phyloP scores from a whole-genome alignment of 2,329 filamentous ascomycete genomes.

The Ophiobolus disseminans region DNA sequence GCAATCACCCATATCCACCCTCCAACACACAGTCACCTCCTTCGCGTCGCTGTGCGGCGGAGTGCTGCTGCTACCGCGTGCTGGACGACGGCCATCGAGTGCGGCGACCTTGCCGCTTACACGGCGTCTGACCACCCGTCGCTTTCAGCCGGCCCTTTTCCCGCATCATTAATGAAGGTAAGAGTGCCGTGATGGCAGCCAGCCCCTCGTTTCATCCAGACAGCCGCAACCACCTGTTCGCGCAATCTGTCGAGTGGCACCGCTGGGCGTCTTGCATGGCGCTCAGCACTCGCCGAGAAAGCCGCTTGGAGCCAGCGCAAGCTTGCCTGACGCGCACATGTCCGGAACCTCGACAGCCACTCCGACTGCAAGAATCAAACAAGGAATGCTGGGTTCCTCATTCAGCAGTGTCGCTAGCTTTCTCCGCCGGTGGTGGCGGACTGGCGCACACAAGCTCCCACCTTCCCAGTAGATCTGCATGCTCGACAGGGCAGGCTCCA shows the following conservation, averaged over 20 bases:
- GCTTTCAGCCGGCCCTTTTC: constrained; percentile 41
- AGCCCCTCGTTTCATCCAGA: constrained; percentile 30
- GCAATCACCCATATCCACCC: constrained; percentile 2
- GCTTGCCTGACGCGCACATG: constrained; percentile 5
- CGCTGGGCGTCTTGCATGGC: constrained; percentile 4
- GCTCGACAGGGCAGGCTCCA: constrained; percentile 18
- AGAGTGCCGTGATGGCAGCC: constrained; percentile 16
- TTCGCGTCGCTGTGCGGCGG: background rate
- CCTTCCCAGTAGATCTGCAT: constrained; percentile 17
- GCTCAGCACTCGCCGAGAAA: constrained; percentile 1
- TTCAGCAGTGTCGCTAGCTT: constrained; percentile 3
- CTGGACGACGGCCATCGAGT: background rate
- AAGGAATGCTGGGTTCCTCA: constrained; percentile 2
- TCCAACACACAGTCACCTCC: background rate
- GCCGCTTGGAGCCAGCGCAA: background rate
- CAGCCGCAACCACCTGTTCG: constrained; percentile 23
- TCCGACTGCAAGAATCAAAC: constrained; percentile 7
- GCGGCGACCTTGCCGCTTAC: constrained; percentile 3
- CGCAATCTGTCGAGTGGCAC: constrained; percentile 18
- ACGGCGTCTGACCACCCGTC: constrained; percentile 14
- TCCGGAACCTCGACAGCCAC: constrained; percentile 16
- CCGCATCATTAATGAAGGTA: constrained; percentile 32
- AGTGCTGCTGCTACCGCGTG: background rate
- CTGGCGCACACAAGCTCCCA: constrained; percentile 9
- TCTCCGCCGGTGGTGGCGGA: constrained; percentile 6